Evolutionary conservation across 2,329 filamentous ascomycete genomes (phyloP).

Genomic region (Fusarium transvaalense): DNA sequence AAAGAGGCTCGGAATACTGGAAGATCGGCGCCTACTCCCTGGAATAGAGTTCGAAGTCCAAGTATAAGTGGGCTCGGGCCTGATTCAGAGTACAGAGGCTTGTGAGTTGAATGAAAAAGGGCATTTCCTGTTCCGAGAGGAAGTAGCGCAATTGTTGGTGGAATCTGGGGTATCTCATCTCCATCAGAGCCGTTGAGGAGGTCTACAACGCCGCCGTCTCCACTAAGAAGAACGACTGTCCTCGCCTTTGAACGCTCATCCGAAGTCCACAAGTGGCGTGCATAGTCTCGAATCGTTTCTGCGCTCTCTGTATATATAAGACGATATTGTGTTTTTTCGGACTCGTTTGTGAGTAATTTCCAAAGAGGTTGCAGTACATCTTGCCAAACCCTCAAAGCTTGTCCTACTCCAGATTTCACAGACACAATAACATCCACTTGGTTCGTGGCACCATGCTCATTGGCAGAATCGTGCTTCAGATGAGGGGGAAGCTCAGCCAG

Average conservation of each 20-base stretch:
- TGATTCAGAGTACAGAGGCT: conserved; percentile 62
- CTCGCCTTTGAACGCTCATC: conserved; percentile 50
- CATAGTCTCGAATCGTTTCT: conserved; percentile 74
- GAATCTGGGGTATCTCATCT: conserved; percentile 20
- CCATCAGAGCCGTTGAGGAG: conserved; percentile 74
- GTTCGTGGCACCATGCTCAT: conserved; percentile 39
- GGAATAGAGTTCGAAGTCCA: conserved; percentile 69
- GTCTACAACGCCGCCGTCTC: conserved; percentile 89
- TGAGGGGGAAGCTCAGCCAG: conserved; percentile 57
- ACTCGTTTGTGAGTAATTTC: conserved; percentile 51
- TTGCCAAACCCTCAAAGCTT: conserved; percentile 68
- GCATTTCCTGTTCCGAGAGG: conserved; percentile 76
- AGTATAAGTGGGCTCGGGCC: conserved; percentile 60
- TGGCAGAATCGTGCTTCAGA: conserved; percentile 42
- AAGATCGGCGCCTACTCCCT: conserved; percentile 66
- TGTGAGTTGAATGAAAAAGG: conserved; percentile 72
- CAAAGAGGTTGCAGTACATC: conserved; percentile 69
- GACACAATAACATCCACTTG: conserved; percentile 75
- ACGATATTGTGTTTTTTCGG: conserved; percentile 13
- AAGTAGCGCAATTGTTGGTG: conserved; percentile 65
- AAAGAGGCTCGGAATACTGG: conserved; percentile 74
- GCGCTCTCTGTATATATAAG: conserved; percentile 73
- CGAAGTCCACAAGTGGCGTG: conserved; percentile 55
- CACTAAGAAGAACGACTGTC: conserved; percentile 82
- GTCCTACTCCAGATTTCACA: conserved; percentile 72